Evolutionary conservation across 805 yeast species (phyloP).

Genomic region (Saccharomyces mikatae): DNA sequence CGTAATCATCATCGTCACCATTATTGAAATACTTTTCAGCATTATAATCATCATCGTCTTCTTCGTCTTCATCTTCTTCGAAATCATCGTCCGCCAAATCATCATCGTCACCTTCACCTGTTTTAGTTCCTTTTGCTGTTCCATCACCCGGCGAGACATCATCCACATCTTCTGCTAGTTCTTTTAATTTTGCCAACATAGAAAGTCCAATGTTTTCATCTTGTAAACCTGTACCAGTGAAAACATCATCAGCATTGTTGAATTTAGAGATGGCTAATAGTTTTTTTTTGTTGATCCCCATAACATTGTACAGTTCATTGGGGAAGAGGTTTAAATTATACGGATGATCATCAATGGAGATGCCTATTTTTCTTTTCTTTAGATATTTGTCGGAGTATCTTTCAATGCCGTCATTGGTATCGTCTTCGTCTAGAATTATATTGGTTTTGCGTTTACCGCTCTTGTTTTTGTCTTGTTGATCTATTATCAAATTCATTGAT

Average conservation of each 20-base stretch:
- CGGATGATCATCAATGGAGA: conserved; percentile 72
- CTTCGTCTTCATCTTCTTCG: conserved; percentile 48
- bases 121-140: conserved; percentile 26
- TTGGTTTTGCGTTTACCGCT: conserved; percentile 19
- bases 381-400: conserved; percentile 77
- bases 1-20: conserved; percentile 44
- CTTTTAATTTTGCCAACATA: conserved; percentile 42
- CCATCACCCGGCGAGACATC: conserved; percentile 23
- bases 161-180: conserved; percentile 41
- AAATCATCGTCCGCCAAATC: conserved; percentile 50
- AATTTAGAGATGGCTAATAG: conserved; percentile 36
- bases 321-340: conserved; percentile 67
- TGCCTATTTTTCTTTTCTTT: conserved; percentile 59
- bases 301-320: conserved; percentile 60
- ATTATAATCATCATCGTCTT: conserved; percentile 54
- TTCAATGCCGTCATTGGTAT: conserved; percentile 59
- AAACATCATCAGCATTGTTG: conserved; percentile 22
- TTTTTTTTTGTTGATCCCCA: conserved; percentile 56
- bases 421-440: conserved; percentile 32
- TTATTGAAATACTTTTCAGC: conserved; percentile 59
- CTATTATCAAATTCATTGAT: conserved; percentile 30
- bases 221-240: conserved; percentile 21
- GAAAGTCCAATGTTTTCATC: conserved; percentile 27
- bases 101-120: conserved; percentile 31
- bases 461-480: conserved; percentile 7